Base-by-base conservation (phyloP, 2,329 filamentous ascomycete genomes). In the Venturia oleaginea region DNA sequence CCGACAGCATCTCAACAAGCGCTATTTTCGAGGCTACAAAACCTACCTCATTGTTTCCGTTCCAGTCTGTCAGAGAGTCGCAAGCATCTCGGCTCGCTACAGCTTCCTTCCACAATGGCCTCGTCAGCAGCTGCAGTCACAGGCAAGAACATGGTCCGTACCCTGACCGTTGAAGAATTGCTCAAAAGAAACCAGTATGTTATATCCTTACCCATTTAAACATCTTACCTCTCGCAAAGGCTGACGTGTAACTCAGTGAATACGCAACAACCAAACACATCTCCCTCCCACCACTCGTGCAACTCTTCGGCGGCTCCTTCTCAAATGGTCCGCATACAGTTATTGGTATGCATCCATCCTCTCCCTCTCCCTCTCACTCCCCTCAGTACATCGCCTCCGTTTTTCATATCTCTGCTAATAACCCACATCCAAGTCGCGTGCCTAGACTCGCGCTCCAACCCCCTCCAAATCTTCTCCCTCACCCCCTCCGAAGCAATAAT, bases 231-330 rank as follows among this genome's bases (percentile, higher is more conserved):
- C 38, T 40, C 17, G 11, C 43, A 24, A 17, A 5, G 17, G 43
- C 43, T 48, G 5, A 48, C 43, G 11, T 17, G n/a, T 15, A n/a
- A 13, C 6, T 46, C 42, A 57, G 54, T 24, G 11, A 57, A 57
- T 57, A 57, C 2, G 54, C 32, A 30, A 37, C 54, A 17, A n/a
- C 24, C 22, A 32, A 30, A 37, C 54, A 57, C 2, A 6, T 17
- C 4, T 24, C 54, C 54, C 24, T 59, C 3, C 54, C 54, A 59
- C 27, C 19, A 10, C 59, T 43, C 22, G 4, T 61, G 10, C 59
- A 42, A 30, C 32, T 61, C 15, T 61, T 61, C 34, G 38, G 22
- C 32, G 59, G 59, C 34, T 61, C 59, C 4, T 61, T 61, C 34
- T 40, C 38, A 17, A 61, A 61, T 22, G 59, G 59, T 17, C 59